Evolutionary conservation across 192 early-diverging fungal species (phyloP).

Genomic region (Coemansia pectinata): DNA sequence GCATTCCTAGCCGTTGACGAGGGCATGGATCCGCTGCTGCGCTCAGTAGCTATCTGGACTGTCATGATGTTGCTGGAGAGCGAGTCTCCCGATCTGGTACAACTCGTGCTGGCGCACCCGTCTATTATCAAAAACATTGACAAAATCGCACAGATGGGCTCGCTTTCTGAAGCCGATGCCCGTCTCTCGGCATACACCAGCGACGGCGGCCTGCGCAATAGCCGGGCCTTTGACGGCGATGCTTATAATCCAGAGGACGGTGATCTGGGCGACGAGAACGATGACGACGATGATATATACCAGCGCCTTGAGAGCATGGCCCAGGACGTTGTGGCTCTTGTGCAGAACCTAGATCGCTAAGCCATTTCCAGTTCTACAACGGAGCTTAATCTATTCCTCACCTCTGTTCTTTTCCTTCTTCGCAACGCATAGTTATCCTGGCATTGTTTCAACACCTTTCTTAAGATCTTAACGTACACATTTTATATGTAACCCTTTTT

Average conservation of each 20-base stretch:
- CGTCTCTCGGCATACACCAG: slow-evolving; percentile 39
- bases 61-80: slow-evolving; percentile 75
- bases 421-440: background rate
- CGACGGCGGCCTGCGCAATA: slow-evolving; percentile 33
- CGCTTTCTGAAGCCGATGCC: slow-evolving; percentile 16
- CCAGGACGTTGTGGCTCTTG: slow-evolving; percentile 43
- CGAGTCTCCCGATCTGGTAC: slow-evolving; percentile 45
- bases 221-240: slow-evolving; percentile 35
- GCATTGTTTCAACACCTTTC: background rate
- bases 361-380: background rate
- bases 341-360: slow-evolving; percentile 33
- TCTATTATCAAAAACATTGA: slow-evolving; percentile 52
- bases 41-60: slow-evolving; percentile 85
- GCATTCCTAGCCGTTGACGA: slow-evolving; percentile 64
- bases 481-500: background rate
- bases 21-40: slow-evolving; percentile 67
- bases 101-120: slow-evolving; percentile 46
- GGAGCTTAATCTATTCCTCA: background rate
- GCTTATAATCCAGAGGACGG: slow-evolving; percentile 14
- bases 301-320: slow-evolving; percentile 46
- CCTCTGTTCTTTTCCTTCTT: background rate
- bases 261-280: slow-evolving; percentile 30
- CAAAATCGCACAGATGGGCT: slow-evolving; percentile 35
- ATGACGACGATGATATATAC: slow-evolving; percentile 37
- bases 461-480: background rate